Base-by-base conservation (phyloP, 2,329 filamentous ascomycete genomes). In the Fusarium pseudograminearum region DNA sequence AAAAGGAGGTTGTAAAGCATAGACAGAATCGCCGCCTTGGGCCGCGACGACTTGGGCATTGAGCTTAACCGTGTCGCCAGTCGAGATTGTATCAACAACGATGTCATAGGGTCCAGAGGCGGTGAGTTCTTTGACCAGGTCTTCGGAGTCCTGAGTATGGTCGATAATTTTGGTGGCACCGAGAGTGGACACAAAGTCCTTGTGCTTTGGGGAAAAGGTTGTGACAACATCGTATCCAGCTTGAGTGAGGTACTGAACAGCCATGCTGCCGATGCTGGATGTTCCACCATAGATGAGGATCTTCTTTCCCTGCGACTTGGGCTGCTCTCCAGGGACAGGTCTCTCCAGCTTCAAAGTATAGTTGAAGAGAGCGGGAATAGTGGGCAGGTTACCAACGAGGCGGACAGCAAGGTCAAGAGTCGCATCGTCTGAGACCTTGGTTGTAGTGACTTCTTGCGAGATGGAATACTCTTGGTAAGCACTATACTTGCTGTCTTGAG, bases 191-290 rank as follows among this genome's bases (percentile, higher is more conserved):
- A 69, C 65, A 28, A 71, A 71, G 15, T 48, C 53, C 30, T 51
- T 54, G 26, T 71, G 68, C 22, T 45, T 67, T n/a, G 69, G 68
- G 1, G 69, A 71, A 5, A 65, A 66, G 14, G 69, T 71, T 2
- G 68, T 71, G 41, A 71, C 41, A 5, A 69, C 61, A 18, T 71
- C 54, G 11, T 66, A 71, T n/a, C 69, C 69, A 31, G 68, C 54
- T 41, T 71, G 69, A 15, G 38, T 63, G 5, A 71, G 61, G 22
- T 71, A 71, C 9, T 71, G 69, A 1, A 69, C 42, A 16, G 68
- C 44, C 15, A 71, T 47, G 11, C 69, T 71, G 1, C 69, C 69
- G 10, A 71, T 57, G 7, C 69, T 71, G 3, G 68, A 71, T 0
- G 69, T 71, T 40, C 68, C 69, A 7, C 69, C 69, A 10, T 71